A percentile compares a stretch with the other conserved stretches of the same genome.
phyloP scores from a whole-genome alignment of 129 eudicot genomes.

The Oenanthe sinensis region DNA sequence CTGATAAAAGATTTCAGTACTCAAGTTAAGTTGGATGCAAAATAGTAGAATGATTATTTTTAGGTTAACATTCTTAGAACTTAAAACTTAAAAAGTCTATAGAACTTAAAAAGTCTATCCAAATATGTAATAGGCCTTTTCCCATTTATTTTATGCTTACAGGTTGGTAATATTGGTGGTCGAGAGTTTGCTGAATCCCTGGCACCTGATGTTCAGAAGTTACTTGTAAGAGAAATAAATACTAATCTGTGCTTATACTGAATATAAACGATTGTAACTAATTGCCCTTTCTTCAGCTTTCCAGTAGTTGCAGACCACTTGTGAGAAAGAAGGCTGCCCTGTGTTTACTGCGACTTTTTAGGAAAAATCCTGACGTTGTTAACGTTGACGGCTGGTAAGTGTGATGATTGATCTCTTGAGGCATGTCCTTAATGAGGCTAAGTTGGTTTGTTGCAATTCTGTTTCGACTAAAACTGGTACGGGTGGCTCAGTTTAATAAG shows the following conservation, averaged over 20 bases:
- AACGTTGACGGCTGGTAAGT: constrained; percentile 95
- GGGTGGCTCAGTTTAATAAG: not conserved
- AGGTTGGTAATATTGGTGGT: constrained; percentile 99
- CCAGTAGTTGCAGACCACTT: constrained; percentile 95
- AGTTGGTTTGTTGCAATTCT: constrained; percentile 1
- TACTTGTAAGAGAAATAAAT: constrained; percentile 64
- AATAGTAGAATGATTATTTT: not conserved
- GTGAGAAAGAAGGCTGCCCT: constrained; percentile 99
- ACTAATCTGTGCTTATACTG: not conserved
- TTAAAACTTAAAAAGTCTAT: not conserved
- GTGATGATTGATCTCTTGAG: constrained; percentile 8
- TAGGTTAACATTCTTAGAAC: not conserved
- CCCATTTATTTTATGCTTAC: constrained; percentile 6
- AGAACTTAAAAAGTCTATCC: not conserved
- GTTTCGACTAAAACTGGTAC: not conserved
- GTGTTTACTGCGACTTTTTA: constrained; percentile 77
- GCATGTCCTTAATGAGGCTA: constrained; percentile 2
- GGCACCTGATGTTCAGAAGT: constrained; percentile 94
- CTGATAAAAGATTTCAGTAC: not conserved
- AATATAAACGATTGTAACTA: constrained; percentile 13
- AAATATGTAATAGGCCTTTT: not conserved
- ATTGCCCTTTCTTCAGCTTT: constrained; percentile 50
- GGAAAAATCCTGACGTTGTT: constrained; percentile 91
- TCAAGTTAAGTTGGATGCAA: not conserved
- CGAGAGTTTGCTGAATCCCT: constrained; percentile 96